Base-by-base conservation (phyloP, 2,329 filamentous ascomycete species). In the Emergomyces orientalis region DNA sequence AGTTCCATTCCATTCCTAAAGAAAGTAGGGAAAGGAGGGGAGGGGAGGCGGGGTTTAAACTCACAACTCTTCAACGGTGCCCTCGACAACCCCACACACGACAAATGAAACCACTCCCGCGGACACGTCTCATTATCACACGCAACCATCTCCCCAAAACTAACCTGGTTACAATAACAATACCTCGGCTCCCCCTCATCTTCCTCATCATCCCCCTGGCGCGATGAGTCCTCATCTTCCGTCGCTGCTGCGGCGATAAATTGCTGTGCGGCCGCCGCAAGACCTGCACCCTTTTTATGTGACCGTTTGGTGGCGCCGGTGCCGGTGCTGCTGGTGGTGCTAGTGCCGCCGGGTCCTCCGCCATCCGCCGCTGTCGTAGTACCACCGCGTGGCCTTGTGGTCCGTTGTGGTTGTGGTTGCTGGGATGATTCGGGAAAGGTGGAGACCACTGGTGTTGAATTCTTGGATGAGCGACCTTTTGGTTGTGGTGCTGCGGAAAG, bases 91-190 rank as follows among this genome's bases (percentile, higher is more conserved):
- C 90, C 90, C 37, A 91, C 89, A 73, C 90, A 94, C 59, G 87
- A 88, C 59, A 94, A 77, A 79, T 92, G 89, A 78, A 92, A 93
- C 89, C 89, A 92, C 75, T 92, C 89, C 65, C 85, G 82, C 67
- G 84, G 82, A 75, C 89, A 92, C 58, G 84, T 83, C 64, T 87
- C 83, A 8, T 85, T 86, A 72, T 92, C 89, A 71, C 89, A 92
- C 2, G 87, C 89, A 52, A 92, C 88, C 89, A 92, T 92, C 76
- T 90, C 88, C 25, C 89, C 89, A 71, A 91, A 92, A 70, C 88
- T 91, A 62, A 91, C 86, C 57, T 86, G 84, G 68, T 91, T 88
- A 73, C 89, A 91, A 75, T 90, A 90, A 74, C 89, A 91, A 74
- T 92, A 92, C 17, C 85, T 81, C 45, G 86, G 87, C 72, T 92